Evolutionary conservation across 139 green algal genomes (phyloP).

Genomic region (Micractinium conductrix): DNA sequence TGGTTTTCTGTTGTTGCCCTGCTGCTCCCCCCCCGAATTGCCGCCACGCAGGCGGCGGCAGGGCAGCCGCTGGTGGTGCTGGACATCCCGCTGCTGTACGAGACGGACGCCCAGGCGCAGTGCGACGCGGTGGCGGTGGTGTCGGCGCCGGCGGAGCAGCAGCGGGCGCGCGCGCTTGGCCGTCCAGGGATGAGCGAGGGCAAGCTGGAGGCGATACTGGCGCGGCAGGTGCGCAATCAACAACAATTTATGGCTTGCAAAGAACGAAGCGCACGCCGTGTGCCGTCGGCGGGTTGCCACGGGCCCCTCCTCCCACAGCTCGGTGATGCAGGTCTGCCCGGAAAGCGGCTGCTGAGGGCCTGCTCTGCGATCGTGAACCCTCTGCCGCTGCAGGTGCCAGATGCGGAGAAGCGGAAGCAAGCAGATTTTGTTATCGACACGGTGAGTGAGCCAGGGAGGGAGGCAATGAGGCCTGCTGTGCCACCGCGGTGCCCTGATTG

Average conservation of each 20-base stretch:
- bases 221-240: too few relatives aligned
- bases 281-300: too few relatives aligned
- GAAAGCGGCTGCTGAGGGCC: too few relatives aligned
- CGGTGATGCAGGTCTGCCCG: too few relatives aligned
- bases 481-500: too few relatives aligned
- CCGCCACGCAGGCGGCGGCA: constrained; percentile 3
- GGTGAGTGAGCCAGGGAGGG: constrained; percentile 1
- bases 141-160: constrained; percentile 52
- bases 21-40: too few relatives aligned
- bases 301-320: too few relatives aligned
- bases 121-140: constrained; percentile 82
- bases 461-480: not conserved
- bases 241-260: too few relatives aligned
- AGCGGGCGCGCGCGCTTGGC: constrained; percentile 77
- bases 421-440: constrained; percentile 85
- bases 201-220: constrained; percentile 78
- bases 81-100: constrained; percentile 90
- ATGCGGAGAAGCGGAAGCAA: constrained; percentile 74
- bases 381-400: constrained; percentile 74
- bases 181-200: constrained; percentile 77
- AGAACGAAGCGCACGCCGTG: too few relatives aligned
- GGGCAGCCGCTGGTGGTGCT: constrained; percentile 68
- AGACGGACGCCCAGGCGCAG: constrained; percentile 61
- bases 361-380: too few relatives aligned
- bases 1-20: too few relatives aligned